Conservation (phyloP, 805 yeast species). For the Danielia reshetovae region DNA sequence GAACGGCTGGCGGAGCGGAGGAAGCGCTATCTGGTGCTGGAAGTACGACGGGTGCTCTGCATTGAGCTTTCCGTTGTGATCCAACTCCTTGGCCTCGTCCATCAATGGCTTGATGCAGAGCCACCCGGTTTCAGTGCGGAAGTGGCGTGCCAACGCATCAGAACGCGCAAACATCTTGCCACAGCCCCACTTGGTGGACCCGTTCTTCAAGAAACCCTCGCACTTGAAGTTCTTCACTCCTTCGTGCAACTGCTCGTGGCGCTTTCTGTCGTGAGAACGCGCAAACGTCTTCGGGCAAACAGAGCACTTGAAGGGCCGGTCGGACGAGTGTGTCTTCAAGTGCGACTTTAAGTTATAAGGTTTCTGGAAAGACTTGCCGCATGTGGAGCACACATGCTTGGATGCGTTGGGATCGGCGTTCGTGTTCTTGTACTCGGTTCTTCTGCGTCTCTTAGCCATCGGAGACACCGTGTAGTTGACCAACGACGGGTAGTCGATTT, state of each 20-base stretch:
- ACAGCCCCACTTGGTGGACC: slow-evolving; percentile 68
- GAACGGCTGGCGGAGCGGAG: slow-evolving; percentile 1
- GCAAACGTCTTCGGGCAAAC: slow-evolving; percentile 69
- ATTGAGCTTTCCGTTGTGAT: slow-evolving; percentile 5
- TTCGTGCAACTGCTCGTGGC: slow-evolving; percentile 73
- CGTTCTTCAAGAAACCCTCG: slow-evolving; percentile 56
- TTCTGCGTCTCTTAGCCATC: slow-evolving; percentile 19
- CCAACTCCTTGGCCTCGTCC: slow-evolving; percentile 48
- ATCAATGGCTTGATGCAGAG: slow-evolving; percentile 62
- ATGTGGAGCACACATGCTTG: slow-evolving; percentile 35
- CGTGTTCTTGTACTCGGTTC: background rate
- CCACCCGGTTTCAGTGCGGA: slow-evolving; percentile 72
- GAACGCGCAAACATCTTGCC: slow-evolving; percentile 70
- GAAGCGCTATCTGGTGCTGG: slow-evolving; percentile 1
- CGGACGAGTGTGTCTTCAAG: slow-evolving; percentile 55
- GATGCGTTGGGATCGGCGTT: background rate
- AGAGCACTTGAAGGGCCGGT: slow-evolving; percentile 64
- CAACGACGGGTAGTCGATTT: slow-evolving; percentile 33
- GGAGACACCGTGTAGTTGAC: slow-evolving; percentile 33
- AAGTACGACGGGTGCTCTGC: slow-evolving; percentile 1
- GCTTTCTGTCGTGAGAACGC: slow-evolving; percentile 68
- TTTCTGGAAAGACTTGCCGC: slow-evolving; percentile 44
- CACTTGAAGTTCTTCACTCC: slow-evolving; percentile 71
- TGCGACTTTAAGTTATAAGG: slow-evolving; percentile 50
- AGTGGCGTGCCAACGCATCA: slow-evolving; percentile 74